Conservation (phyloP, 352 stramenopile genomes). For the Phytophthora megakarya region DNA sequence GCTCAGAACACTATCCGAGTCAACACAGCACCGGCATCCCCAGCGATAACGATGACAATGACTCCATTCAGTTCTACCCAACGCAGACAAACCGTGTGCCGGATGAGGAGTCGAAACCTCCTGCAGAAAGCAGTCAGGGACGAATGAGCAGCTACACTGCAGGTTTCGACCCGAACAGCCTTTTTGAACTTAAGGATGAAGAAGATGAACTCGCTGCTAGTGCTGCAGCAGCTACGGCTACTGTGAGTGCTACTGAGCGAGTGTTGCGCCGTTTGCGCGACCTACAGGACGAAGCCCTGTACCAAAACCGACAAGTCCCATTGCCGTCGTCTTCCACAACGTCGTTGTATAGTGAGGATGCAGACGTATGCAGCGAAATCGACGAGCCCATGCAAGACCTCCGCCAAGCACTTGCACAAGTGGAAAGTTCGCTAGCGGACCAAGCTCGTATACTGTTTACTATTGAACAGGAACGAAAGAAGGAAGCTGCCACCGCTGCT, state of each 20-base stretch:
- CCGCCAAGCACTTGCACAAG: slow-evolving; percentile 41
- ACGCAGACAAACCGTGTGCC: slow-evolving; percentile 21
- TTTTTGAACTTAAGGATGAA: slow-evolving; percentile 48
- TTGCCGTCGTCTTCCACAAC: slow-evolving; percentile 34
- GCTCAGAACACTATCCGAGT: slow-evolving; percentile 14
- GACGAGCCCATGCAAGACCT: slow-evolving; percentile 36
- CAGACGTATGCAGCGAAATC: slow-evolving; percentile 19
- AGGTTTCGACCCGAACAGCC: slow-evolving; percentile 37
- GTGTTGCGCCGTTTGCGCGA: slow-evolving; percentile 31
- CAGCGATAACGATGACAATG: slow-evolving; percentile 34
- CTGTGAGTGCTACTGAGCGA: slow-evolving; percentile 27
- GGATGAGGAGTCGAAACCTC: slow-evolving; percentile 17
- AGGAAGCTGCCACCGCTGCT: slow-evolving; percentile 11
- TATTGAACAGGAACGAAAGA: slow-evolving; percentile 50
- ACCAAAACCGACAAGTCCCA: slow-evolving; percentile 28
- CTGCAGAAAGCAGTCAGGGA: slow-evolving; percentile 7
- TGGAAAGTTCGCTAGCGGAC: slow-evolving; percentile 59
- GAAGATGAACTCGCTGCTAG: slow-evolving; percentile 24
- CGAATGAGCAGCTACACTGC: slow-evolving; percentile 27
- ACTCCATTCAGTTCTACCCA: slow-evolving; percentile 56
- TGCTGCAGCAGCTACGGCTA: slow-evolving; percentile 16
- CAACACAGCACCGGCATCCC: slow-evolving; percentile 16
- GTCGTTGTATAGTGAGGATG: slow-evolving; percentile 27
- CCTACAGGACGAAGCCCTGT: slow-evolving; percentile 38
- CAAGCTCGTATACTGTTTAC: slow-evolving; percentile 55